Conservation (phyloP, 2,329 filamentous ascomycete species). For the Aspergillus cejpii region DNA sequence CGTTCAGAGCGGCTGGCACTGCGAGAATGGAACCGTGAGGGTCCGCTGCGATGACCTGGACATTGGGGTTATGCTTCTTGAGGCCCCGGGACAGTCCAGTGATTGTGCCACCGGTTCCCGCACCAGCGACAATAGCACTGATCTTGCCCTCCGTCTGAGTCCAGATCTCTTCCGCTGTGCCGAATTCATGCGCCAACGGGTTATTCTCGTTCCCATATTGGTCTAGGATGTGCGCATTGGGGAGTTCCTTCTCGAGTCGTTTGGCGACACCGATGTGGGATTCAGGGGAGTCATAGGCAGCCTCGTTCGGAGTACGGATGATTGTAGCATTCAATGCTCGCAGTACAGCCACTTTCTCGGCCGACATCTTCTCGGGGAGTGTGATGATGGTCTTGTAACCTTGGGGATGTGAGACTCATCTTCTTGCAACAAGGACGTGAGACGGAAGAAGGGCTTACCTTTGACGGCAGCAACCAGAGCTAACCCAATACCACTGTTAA, state of each 20-base stretch:
- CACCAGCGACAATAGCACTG: conserved; percentile 78
- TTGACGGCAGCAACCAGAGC: conserved; percentile 92
- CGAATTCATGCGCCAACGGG: conserved; percentile 84
- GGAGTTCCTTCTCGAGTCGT: conserved; percentile 87
- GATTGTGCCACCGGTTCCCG: conserved; percentile 92
- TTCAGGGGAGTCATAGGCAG: conserved; percentile 89
- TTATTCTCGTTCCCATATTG: conserved; percentile 93
- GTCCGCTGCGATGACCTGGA: conserved; percentile 90
- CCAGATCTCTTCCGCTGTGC: conserved; percentile 96
- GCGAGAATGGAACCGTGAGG: conserved; percentile 89
- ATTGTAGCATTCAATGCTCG: conserved; percentile 93
- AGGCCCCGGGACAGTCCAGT: conserved; percentile 80
- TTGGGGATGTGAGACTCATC: conserved; percentile 10
- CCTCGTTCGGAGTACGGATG: conserved; percentile 92
- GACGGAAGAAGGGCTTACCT: conserved; percentile 38
- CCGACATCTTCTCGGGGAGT: conserved; percentile 97
- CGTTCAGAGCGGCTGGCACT: conserved; percentile 70
- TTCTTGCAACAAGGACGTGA: background rate
- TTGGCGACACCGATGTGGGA: conserved; percentile 93
- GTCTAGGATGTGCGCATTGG: conserved; percentile 93
- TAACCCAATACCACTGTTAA: conserved; percentile 69
- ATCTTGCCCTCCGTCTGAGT: conserved; percentile 77
- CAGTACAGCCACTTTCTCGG: conserved; percentile 93
- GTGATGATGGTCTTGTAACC: conserved; percentile 98
- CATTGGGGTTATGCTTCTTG: conserved; percentile 73